phyloP scores from a whole-genome alignment of 2,329 filamentous ascomycete genomes.

The Colletotrichum coccodes region DNA sequence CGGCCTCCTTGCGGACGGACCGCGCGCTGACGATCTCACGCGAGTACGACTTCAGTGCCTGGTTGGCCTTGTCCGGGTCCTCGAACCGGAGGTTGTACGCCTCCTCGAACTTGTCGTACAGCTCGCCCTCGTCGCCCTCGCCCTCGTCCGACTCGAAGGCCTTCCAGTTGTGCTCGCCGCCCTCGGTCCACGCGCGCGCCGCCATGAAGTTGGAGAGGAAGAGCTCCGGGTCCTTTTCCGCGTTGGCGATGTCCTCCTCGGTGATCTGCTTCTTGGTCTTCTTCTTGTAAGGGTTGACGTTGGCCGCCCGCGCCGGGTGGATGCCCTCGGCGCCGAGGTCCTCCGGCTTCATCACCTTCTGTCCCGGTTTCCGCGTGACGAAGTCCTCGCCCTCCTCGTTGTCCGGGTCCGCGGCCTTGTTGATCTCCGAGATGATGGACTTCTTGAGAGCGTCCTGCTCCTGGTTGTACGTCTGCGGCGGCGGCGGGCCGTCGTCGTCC shows the following conservation, averaged over 20 bases:
- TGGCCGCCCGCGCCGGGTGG: constrained; percentile 64
- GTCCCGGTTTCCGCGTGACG: constrained; percentile 77
- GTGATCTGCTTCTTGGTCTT: constrained; percentile 52
- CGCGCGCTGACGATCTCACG: constrained; percentile 85
- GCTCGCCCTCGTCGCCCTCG: constrained; percentile 73
- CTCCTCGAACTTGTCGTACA: constrained; percentile 81
- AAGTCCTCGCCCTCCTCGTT: constrained; percentile 73
- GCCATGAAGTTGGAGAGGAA: constrained; percentile 97
- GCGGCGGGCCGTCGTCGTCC: constrained; percentile 53
- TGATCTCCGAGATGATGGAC: constrained; percentile 82
- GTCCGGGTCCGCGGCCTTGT: constrained; percentile 67
- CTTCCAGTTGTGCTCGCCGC: constrained; percentile 72
- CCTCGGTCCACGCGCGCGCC: constrained; percentile 87
- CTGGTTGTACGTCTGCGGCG: constrained; percentile 80
- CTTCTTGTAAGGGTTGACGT: constrained; percentile 47
- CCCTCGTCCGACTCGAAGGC: constrained; percentile 95
- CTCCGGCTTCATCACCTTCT: constrained; percentile 38
- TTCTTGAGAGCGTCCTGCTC: constrained; percentile 88
- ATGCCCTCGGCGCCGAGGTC: constrained; percentile 52
- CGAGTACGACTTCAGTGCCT: constrained; percentile 87
- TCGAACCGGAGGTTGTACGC: constrained; percentile 98
- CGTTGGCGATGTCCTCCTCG: constrained; percentile 75
- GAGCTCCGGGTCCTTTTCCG: constrained; percentile 89
- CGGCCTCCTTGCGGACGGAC: constrained; percentile 87
- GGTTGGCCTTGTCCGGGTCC: constrained; percentile 87